Base-by-base conservation (phyloP, 495 filamentous ascomycete genomes). In the Xylaria palmicola region DNA sequence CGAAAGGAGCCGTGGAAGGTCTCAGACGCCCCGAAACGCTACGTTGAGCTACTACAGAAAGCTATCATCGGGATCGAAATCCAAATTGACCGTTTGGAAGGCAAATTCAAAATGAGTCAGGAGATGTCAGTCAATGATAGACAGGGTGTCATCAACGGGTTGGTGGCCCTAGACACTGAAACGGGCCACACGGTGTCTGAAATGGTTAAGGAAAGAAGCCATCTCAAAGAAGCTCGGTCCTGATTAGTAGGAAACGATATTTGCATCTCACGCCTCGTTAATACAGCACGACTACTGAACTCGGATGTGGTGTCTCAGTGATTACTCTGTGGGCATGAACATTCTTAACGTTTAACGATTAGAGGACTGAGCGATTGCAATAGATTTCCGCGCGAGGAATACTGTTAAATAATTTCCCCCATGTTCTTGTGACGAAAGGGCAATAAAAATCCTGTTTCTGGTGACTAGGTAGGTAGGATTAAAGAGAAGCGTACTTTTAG, bases 51-150 rank as follows among this genome's bases (percentile, higher is more conserved):
- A 6, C 56, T 85, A 68, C 78, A 78, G 71, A 84, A 80, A 67
- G 73, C 66, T 30, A 84, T 86, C 59, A 77, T 86, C 34, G 83
- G 82, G 0, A 75, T 86, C 41, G 77, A 84, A 68, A 76, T 86
- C 36, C 57, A 65, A 10, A 75, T 86, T 59, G 68, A 74, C n/a
- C 60, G 73, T 1, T 59, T 86, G 47, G 76, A 76, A 40, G 83
- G 83, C 22, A 85, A 85, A 67, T 83, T 75, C 49, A 85, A 85
- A 72, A 82, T 85, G 81, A 84, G 80, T 56, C 79, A 84, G 70
- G 82, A 85, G 66, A 70, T 81, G 75, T 62, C 59, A 9, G 44
- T 67, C 24, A 79, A 74, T 0, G 82, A 85, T 66, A 69, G 75
- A 4, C 62, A 78, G 13, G 81, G 83, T 4, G 77, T 81, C 0